phyloP scores from a whole-genome alignment of 176 grass and related monocot species.

The Bolboschoenus planiculmis region DNA sequence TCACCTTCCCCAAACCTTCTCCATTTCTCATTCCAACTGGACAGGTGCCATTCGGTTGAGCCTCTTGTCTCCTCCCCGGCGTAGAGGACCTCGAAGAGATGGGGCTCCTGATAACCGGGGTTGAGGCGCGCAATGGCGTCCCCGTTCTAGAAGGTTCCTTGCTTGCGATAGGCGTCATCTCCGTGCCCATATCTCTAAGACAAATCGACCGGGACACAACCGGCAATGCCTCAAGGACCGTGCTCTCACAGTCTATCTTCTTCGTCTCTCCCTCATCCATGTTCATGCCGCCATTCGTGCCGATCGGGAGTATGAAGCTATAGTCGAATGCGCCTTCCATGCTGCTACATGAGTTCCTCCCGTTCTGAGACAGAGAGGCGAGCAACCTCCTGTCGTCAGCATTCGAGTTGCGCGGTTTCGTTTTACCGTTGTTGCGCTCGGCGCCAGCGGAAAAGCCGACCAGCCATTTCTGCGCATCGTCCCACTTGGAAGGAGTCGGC shows the following conservation, averaged over 20 bases:
- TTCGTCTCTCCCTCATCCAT: constrained; percentile 71
- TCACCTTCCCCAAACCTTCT: not conserved
- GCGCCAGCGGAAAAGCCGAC: constrained; percentile 41
- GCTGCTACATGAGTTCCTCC: constrained; percentile 82
- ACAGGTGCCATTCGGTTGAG: constrained; percentile 15
- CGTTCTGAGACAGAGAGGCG: constrained; percentile 57
- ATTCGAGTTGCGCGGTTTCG: constrained; percentile 72
- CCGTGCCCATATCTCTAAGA: constrained; percentile 89
- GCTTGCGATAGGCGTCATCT: constrained; percentile 98
- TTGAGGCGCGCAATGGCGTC: constrained; percentile 63
- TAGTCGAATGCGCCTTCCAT: constrained; percentile 62
- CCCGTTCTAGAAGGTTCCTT: constrained; percentile 89
- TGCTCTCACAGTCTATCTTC: constrained; percentile 56
- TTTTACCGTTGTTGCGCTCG: constrained; percentile 26
- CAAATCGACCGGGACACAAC: constrained; percentile 39
- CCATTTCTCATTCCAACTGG: constrained; percentile 25
- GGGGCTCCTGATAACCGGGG: constrained; percentile 64
- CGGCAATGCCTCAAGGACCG: constrained; percentile 20
- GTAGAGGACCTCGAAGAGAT: constrained; percentile 69
- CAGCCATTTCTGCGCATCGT: constrained; percentile 97
- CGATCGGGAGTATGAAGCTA: constrained; percentile 27
- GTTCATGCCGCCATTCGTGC: not conserved
- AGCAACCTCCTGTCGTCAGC: constrained; percentile 71
- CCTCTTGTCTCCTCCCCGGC: constrained; percentile 35
- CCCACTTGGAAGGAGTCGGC: constrained; percentile 86